These are phyloP conservation scores for Aspergillus brunneoviolaceus DNA, from an alignment of 2,329 filamentous ascomycete genomes.

Conservation along the genomic window DNA sequence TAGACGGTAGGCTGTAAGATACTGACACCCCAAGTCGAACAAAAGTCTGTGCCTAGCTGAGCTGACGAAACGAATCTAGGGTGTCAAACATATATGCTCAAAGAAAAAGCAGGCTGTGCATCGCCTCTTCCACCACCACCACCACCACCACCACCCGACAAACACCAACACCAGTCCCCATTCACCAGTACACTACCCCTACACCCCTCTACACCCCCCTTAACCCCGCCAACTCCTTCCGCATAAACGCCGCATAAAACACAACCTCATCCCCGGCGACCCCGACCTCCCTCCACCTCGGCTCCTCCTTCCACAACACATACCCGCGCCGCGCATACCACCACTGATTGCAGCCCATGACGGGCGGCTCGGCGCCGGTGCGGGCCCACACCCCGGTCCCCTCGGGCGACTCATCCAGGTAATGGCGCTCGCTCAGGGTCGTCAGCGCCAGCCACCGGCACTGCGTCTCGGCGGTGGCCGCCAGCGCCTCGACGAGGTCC, in stretches of 20 bases:
- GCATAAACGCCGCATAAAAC: slow-evolving; percentile 26
- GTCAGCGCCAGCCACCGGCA: slow-evolving; percentile 20
- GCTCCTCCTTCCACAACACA: slow-evolving; percentile 28
- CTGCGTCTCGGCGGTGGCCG: slow-evolving; percentile 9
- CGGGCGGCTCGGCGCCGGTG: slow-evolving; percentile 15
- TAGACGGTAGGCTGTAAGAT: no score
- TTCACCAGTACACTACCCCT: no score
- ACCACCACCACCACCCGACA: no score
- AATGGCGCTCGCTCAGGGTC: slow-evolving; percentile 23
- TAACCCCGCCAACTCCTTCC: slow-evolving; percentile 12
- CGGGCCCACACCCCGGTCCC: slow-evolving; percentile 2
- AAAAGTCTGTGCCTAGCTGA: no score
- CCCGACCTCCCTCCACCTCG: slow-evolving; percentile 13
- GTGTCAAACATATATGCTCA: no score
- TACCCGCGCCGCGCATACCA: slow-evolving; percentile 31
- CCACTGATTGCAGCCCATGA: slow-evolving; percentile 6
- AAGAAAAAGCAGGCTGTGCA: no score
- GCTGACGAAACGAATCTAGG: no score
- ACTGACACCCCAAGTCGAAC: no score
- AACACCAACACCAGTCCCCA: no score
- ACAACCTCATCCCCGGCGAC: slow-evolving; percentile 11
- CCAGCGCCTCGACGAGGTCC: slow-evolving; percentile 21
- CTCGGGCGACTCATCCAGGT: slow-evolving; percentile 18
- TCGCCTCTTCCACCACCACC: no score
- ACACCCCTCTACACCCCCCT: not conserved